phyloP scores from a whole-genome alignment of 805 yeast genomes.

The Spathaspora gorwiae region DNA sequence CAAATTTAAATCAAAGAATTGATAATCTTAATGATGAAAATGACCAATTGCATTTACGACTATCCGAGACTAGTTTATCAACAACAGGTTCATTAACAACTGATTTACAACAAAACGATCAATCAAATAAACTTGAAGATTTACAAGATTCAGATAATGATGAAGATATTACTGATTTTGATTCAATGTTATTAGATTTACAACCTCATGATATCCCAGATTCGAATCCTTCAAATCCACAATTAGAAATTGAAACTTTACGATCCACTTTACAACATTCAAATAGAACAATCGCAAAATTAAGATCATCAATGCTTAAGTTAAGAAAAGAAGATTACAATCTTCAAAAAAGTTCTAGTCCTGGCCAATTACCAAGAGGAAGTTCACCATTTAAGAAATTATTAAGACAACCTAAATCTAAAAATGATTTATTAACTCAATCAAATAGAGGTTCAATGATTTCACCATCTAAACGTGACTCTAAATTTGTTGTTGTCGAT shows the following conservation, averaged over 20 bases:
- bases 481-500: conserved; percentile 24
- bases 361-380: background rate
- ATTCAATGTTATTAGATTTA: conserved; percentile 27
- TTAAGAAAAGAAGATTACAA: conserved; percentile 28
- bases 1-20: conserved; percentile 47
- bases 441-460: conserved; percentile 20
- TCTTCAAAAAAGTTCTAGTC: background rate
- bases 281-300: conserved; percentile 55
- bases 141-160: background rate
- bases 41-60: conserved; percentile 47
- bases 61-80: conserved; percentile 3
- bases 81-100: background rate
- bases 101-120: background rate
- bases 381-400: conserved; percentile 1
- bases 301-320: conserved; percentile 49
- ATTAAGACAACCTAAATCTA: conserved; percentile 10
- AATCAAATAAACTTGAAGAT: background rate
- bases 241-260: conserved; percentile 62
- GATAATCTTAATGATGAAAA: conserved; percentile 67
- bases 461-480: conserved; percentile 35
- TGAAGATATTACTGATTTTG: conserved; percentile 13
- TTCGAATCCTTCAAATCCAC: conserved; percentile 37
- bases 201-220: conserved; percentile 19
- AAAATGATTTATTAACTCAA: conserved; percentile 6
- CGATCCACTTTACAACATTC: conserved; percentile 62